A percentile compares a stretch with the other conserved stretches of the same genome.
Conservation (phyloP, 306 rosid genomes). For the Vigna radiata region DNA sequence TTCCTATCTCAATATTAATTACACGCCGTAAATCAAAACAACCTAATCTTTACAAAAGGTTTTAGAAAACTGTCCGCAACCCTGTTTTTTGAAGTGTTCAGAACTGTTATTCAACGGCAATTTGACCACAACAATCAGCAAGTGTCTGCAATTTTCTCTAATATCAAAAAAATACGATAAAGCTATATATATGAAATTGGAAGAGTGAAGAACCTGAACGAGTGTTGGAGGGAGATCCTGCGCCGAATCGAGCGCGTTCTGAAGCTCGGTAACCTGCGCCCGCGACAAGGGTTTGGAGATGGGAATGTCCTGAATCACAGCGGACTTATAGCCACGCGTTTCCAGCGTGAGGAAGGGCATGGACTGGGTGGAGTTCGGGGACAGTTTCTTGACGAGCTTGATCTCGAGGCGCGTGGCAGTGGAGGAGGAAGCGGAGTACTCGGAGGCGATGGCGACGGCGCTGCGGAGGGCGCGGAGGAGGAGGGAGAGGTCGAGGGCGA, state of each 20-base stretch:
- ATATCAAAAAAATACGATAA: too few species aligned
- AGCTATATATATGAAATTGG: too few species aligned
- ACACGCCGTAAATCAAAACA: too few species aligned
- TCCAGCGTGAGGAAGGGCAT: conserved; percentile 89
- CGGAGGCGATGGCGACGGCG: conserved; percentile 75
- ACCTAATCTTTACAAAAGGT: too few species aligned
- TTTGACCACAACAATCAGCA: too few species aligned
- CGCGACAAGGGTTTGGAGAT: conserved; percentile 83
- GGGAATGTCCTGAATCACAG: conserved; percentile 90
- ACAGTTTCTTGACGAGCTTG: conserved; percentile 82
- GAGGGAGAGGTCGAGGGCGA: conserved; percentile 78
- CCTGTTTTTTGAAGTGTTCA: too few species aligned
- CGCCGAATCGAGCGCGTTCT: conserved; percentile 75
- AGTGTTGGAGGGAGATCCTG: conserved; percentile 92
- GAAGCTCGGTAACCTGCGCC: conserved; percentile 80
- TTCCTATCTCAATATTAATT: neutral
- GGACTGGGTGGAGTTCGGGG: conserved; percentile 64
- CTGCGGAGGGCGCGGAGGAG: conserved; percentile 92
- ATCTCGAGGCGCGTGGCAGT: conserved; percentile 72
- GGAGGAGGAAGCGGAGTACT: conserved; percentile 43
- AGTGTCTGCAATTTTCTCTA: too few species aligned
- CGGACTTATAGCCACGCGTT: conserved; percentile 80
- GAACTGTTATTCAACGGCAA: too few species aligned
- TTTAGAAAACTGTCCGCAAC: too few species aligned
- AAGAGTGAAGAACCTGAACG: conserved; percentile 56